phyloP scores from a whole-genome alignment of 306 rosid species.

The barrel medic (Medicago truncatula) region DNA sequence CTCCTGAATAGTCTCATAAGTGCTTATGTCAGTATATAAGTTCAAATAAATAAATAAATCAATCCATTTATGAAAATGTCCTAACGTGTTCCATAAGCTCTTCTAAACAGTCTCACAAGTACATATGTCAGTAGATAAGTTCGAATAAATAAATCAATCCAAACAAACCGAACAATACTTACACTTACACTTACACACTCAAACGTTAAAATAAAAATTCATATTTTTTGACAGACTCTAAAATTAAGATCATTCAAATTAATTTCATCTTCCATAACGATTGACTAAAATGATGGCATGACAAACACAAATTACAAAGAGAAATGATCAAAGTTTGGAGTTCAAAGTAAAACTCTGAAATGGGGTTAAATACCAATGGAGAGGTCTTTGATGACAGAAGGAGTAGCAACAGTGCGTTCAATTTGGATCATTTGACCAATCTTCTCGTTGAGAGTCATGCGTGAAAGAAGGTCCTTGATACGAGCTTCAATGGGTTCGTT shows the following conservation, averaged over 20 bases:
- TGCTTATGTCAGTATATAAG: too few relatives aligned
- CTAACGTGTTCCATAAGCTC: neutral
- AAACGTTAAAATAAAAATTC: neutral
- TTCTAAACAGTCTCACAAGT: too few relatives aligned
- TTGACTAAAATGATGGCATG: neutral
- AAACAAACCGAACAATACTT: neutral
- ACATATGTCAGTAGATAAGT: neutral
- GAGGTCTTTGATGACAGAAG: slow-evolving; percentile 53
- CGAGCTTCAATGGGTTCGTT: slow-evolving; percentile 71
- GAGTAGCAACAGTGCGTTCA: slow-evolving; percentile 66
- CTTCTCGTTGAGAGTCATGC: slow-evolving; percentile 82
- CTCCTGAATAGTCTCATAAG: too few relatives aligned
- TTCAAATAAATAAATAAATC: too few relatives aligned
- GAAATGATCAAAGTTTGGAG: slow-evolving; percentile 6
- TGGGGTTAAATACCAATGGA: slow-evolving; percentile 60
- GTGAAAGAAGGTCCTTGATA: slow-evolving; percentile 75
- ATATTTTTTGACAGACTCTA: slow-evolving; percentile 4
- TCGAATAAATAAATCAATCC: neutral
- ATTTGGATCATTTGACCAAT: slow-evolving; percentile 86
- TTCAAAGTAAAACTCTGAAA: neutral
- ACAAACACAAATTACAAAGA: neutral
- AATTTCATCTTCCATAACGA: neutral
- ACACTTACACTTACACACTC: too few relatives aligned
- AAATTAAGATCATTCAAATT: slow-evolving; percentile 15
- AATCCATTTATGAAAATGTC: neutral